phyloP scores from a whole-genome alignment of 2,329 filamentous ascomycete genomes.

The Chaetomium olivaceum region DNA sequence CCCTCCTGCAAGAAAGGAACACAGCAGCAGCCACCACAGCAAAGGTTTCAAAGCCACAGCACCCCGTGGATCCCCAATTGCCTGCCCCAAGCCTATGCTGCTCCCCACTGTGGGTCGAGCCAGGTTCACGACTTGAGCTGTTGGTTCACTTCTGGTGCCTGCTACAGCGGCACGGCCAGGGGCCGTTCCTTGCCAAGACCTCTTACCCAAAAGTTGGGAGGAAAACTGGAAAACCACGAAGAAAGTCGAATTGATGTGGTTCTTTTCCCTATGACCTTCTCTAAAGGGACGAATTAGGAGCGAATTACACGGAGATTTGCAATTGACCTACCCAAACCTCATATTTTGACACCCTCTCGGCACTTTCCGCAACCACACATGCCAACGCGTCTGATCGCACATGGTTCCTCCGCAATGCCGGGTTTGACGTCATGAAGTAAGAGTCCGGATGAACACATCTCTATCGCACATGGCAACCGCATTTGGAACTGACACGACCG shows the following conservation, averaged over 20 bases:
- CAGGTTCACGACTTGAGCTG: not conserved
- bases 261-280: not conserved
- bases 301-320: not conserved
- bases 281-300: not conserved
- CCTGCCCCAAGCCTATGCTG: not conserved
- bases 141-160: not conserved
- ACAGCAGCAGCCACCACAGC: conserved; percentile 2
- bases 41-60: not conserved
- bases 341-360: not conserved
- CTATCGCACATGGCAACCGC: not conserved
- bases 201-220: not conserved
- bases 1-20: not conserved
- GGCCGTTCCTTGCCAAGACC: not conserved
- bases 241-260: not conserved
- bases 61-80: not conserved
- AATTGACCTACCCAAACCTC: not conserved
- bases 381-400: not conserved
- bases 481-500: conserved; percentile 31
- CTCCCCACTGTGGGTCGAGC: not conserved
- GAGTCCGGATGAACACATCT: conserved; percentile 2
- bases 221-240: not conserved
- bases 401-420: conserved; percentile 18
- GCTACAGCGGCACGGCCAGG: not conserved
- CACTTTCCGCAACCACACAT: not conserved
- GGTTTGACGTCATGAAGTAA: conserved; percentile 36